Evolutionary conservation across 2,329 filamentous ascomycete species (phyloP).

Genomic region (Metarhizium sp.): DNA sequence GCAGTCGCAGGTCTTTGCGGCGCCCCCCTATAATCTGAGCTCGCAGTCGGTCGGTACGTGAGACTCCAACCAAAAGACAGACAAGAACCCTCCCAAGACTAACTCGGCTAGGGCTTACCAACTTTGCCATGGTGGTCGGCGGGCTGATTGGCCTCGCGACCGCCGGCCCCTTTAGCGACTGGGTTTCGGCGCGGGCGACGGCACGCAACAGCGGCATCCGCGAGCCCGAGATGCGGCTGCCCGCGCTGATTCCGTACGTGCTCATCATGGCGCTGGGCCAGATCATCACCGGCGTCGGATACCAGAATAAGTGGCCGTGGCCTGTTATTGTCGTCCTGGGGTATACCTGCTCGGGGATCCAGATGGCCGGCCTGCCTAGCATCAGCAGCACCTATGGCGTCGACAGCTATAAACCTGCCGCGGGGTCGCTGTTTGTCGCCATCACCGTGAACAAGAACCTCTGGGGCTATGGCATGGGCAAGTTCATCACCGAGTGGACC

Average conservation of each 20-base stretch:
- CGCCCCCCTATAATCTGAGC: background rate
- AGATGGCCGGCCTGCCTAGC: background rate
- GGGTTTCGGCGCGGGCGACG: background rate
- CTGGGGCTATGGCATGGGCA: background rate
- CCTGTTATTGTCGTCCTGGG: background rate
- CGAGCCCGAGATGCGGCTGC: background rate
- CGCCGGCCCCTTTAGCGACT: background rate
- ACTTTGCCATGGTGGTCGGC: background rate
- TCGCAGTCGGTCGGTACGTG: background rate
- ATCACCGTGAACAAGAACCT: background rate
- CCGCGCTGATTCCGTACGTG: background rate
- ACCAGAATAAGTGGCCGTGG: background rate
- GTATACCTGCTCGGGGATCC: background rate
- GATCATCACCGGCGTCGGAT: background rate
- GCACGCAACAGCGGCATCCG: background rate
- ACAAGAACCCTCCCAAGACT: too few relatives aligned
- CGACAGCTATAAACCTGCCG: background rate
- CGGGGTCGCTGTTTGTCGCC: background rate
- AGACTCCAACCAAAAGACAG: too few relatives aligned
- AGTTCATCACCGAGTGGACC: background rate
- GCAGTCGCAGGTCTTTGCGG: background rate
- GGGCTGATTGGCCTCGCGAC: background rate
- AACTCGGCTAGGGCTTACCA: background rate
- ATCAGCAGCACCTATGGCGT: background rate
- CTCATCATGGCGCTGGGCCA: background rate